Base-by-base conservation (phyloP, 179 eudicot genomes). In the Pouteria campechiana region DNA sequence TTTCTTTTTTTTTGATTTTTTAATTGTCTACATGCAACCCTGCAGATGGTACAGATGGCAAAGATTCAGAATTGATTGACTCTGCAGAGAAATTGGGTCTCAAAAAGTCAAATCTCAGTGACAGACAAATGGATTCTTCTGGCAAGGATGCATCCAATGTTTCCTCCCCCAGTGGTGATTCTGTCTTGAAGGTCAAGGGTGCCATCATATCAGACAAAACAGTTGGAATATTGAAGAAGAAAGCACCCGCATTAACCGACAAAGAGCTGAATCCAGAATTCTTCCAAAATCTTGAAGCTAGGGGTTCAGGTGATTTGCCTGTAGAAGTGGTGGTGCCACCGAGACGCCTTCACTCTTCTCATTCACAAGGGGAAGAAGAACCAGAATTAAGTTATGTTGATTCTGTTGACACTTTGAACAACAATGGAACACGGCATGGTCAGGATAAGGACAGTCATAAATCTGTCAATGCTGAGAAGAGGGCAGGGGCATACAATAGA, bases 271-370 rank as follows among this genome's bases (percentile, higher is more conserved):
- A 90, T 57, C 88, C 96, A 7, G 96, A 90, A 52, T 89, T 89
- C 61, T 89, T 89, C 61, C 93, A 85, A 41, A 89, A 79, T 63
- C 83, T 81, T 47, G 94, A 82, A 50, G 75, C 61, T 54, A 79
- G 87, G 56, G 78, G 69, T 32, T 41, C 83, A 14, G 84, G 49
- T 61, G 95, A 78, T 60, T 44, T 81, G 56, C 75, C 94, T 44
- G 92, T 90, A 21, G 98, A 90, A 70, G 96, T 90, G 28, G 66
- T 90, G 54, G 85, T 90, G 20, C 76, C 95, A 37, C 88, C 88
- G 25, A 63, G 82, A 42, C 65, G 64, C 45, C 68, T 54, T 14
- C 73, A 70, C 61, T 41, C 71, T 32, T 66, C 74, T 27, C 71
- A 63, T 46, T 39, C 66, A 33, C 67, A 46, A 17, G 67, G 38